phyloP scores from a whole-genome alignment of 192 early-diverging fungal species.

The Kappamyces sp. region DNA sequence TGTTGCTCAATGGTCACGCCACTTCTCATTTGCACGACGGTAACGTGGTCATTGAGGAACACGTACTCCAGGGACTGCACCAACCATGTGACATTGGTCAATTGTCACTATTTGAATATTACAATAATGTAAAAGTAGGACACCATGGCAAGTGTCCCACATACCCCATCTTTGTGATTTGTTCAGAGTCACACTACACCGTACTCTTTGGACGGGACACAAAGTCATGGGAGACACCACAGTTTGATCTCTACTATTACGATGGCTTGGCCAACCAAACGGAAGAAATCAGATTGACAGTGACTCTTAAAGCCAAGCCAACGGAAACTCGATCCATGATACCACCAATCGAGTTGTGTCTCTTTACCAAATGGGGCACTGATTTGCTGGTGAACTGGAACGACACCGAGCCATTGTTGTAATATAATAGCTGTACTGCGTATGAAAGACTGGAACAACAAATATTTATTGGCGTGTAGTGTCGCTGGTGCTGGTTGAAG shows the following conservation, averaged over 20 bases:
- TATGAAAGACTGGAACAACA: too few species aligned
- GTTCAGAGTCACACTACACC: conserved; percentile 48
- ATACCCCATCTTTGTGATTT: conserved; percentile 47
- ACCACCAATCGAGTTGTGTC: conserved; percentile 18
- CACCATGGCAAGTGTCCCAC: conserved; percentile 34
- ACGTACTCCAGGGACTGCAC: conserved; percentile 39
- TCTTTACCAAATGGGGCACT: conserved; percentile 15
- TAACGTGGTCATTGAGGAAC: conserved; percentile 33
- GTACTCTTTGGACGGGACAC: conserved; percentile 32
- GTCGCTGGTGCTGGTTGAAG: too few species aligned
- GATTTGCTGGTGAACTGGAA: conserved; percentile 12
- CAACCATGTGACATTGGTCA: conserved; percentile 33
- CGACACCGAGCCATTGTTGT: conserved; percentile 12
- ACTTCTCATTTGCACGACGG: conserved; percentile 46
- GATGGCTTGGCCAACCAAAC: conserved; percentile 49
- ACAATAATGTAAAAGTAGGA: conserved; percentile 40
- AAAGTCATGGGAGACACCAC: conserved; percentile 1
- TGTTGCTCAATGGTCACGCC: conserved; percentile 40
- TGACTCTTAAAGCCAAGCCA: not conserved
- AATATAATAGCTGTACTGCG: too few species aligned
- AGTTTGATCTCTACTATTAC: conserved; percentile 45
- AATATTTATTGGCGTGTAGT: too few species aligned
- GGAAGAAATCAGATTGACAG: conserved; percentile 34
- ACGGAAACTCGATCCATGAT: conserved; percentile 11
- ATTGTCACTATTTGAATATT: conserved; percentile 48